Conservation (phyloP, 495 filamentous ascomycete species). For the Chaetomidium leptoderma region DNA sequence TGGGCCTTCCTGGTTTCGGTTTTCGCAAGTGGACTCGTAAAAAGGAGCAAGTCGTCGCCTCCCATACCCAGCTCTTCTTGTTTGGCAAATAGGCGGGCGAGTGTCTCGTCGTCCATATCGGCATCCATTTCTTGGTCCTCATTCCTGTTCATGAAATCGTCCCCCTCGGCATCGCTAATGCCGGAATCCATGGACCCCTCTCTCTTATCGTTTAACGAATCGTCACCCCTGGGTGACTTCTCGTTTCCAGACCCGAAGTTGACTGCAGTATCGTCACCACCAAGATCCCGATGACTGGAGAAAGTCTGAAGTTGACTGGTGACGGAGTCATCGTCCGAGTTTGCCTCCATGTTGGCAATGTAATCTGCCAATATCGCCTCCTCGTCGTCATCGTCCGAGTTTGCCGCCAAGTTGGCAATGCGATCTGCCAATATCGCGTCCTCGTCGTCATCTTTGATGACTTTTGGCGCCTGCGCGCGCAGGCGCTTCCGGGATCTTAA, state of each 20-base stretch:
- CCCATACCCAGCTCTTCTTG: constrained; percentile 64
- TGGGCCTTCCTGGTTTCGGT: constrained; percentile 7
- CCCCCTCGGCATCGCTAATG: constrained; percentile 30
- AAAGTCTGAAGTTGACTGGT: constrained; percentile 22
- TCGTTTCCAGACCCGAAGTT: constrained; percentile 22
- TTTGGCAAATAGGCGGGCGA: constrained; percentile 58
- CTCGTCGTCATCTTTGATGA: constrained; percentile 41
- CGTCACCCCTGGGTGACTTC: constrained; percentile 1
- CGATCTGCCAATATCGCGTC: constrained; percentile 67
- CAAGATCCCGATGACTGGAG: constrained; percentile 44
- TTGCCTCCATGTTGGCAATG: constrained; percentile 62
- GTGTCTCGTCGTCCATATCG: constrained; percentile 51
- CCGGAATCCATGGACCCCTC: constrained; percentile 18
- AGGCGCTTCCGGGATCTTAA: neutral
- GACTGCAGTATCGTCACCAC: constrained; percentile 37
- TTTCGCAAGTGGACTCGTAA: constrained; percentile 35
- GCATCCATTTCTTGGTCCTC: constrained; percentile 34
- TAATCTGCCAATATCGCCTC: constrained; percentile 67
- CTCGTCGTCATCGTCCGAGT: constrained; percentile 47
- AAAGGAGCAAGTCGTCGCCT: constrained; percentile 54
- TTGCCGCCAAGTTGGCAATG: constrained; percentile 62
- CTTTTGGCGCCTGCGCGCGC: constrained; percentile 7
- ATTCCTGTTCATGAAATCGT: constrained; percentile 33
- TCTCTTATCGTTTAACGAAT: constrained; percentile 20
- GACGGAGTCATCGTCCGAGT: constrained; percentile 34